Percentiles rank a stretch among this genome's conserved stretches.
phyloP scores from a whole-genome alignment of 2,329 filamentous ascomycete genomes.

The Diaporthe nobilis region DNA sequence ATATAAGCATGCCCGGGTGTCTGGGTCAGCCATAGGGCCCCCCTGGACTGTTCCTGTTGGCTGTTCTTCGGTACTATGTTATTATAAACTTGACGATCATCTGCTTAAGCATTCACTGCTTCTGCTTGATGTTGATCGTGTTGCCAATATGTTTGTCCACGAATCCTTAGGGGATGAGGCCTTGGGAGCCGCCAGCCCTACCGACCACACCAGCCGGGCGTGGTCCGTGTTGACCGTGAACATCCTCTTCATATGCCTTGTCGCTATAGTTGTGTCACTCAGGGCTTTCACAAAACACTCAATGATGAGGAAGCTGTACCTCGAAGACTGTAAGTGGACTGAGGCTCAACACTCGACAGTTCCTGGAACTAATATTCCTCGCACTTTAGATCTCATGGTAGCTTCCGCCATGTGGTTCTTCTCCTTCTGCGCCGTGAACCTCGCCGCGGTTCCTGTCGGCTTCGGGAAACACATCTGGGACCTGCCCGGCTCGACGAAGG shows the following conservation, averaged over 20 bases:
- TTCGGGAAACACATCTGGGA: conserved; percentile 49
- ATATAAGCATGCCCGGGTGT: conserved; percentile 8
- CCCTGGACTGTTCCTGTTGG: neutral
- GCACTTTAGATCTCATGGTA: conserved; percentile 19
- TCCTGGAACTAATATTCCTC: neutral
- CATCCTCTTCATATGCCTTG: conserved; percentile 19
- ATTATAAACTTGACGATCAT: neutral
- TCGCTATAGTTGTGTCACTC: conserved; percentile 15
- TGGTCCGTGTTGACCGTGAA: conserved; percentile 20
- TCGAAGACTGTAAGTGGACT: conserved; percentile 20
- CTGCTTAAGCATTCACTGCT: neutral
- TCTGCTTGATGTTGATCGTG: neutral
- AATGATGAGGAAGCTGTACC: conserved; percentile 15
- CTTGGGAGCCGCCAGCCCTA: neutral
- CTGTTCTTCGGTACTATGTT: neutral
- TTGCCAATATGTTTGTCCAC: conserved; percentile 1
- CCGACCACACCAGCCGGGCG: conserved; percentile 15
- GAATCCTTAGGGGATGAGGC: conserved; percentile 10
- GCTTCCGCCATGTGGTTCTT: conserved; percentile 21
- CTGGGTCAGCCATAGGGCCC: neutral
- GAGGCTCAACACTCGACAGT: neutral
- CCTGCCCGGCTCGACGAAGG: conserved; percentile 36
- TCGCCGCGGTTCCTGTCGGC: conserved; percentile 40
- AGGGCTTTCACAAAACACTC: conserved; percentile 21
- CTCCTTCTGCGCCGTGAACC: conserved; percentile 8